phyloP scores from a whole-genome alignment of 768 basidiomycete genomes.

The Termitomyces sp. region DNA sequence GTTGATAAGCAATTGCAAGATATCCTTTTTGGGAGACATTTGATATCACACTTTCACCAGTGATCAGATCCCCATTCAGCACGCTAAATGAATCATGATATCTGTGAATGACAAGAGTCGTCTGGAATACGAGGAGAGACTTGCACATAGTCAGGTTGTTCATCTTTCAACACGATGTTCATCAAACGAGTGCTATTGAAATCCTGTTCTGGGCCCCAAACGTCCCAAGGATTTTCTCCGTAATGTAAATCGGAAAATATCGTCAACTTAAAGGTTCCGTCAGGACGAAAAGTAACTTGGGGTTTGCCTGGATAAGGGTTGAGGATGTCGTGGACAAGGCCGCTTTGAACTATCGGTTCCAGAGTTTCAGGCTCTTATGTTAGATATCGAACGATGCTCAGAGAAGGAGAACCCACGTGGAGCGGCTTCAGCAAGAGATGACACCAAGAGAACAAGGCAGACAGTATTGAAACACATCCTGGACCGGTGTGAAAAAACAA shows the following conservation, averaged over 20 bases:
- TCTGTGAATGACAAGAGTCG: not conserved
- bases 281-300: slow-evolving; percentile 49
- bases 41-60: slow-evolving; percentile 54
- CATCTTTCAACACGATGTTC: slow-evolving; percentile 49
- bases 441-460: not conserved
- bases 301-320: slow-evolving; percentile 38
- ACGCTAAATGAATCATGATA: slow-evolving; percentile 45
- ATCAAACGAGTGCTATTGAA: slow-evolving; percentile 58
- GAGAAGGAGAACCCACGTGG: slow-evolving; percentile 4
- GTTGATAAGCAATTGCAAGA: not conserved
- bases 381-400: not conserved
- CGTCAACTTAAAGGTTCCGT: slow-evolving; percentile 69
- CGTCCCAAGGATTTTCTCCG: slow-evolving; percentile 72
- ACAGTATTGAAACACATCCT: not conserved
- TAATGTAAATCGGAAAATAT: slow-evolving; percentile 76
- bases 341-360: slow-evolving; percentile 4
- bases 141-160: slow-evolving; percentile 70
- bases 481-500: not conserved
- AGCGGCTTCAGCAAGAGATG: not conserved
- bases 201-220: slow-evolving; percentile 67
- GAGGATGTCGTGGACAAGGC: slow-evolving; percentile 2
- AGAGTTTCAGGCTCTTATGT: not conserved
- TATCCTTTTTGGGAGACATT: not conserved
- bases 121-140: slow-evolving; percentile 17
- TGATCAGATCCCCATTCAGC: slow-evolving; percentile 71